Conservation (phyloP, 768 basidiomycete species). For the Boletus sensibilis region DNA sequence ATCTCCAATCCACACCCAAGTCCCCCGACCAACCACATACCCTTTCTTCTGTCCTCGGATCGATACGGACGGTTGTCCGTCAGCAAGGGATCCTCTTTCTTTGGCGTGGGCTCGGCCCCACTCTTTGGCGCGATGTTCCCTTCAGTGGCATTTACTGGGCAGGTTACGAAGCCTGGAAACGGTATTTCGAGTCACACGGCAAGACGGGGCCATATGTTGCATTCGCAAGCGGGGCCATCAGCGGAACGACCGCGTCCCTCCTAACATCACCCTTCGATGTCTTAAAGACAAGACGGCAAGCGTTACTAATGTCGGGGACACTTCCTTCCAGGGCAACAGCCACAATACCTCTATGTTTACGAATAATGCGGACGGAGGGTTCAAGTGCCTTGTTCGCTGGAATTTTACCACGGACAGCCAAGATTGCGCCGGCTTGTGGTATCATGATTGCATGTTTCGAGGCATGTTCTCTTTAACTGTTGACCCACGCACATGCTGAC, state of each 20-base stretch:
- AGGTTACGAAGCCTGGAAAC: conserved; percentile 84
- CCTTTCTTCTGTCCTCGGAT: conserved; percentile 66
- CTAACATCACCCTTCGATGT: conserved; percentile 96
- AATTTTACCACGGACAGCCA: conserved; percentile 81
- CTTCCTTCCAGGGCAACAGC: conserved; percentile 39
- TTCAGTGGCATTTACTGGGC: conserved; percentile 99
- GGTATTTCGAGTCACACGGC: conserved; percentile 51
- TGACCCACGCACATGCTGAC: conserved; percentile 16
- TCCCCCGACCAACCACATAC: conserved; percentile 73
- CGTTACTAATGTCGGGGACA: conserved; percentile 65
- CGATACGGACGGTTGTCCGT: conserved; percentile 59
- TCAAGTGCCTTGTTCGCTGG: conserved; percentile 78
- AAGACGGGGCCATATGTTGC: conserved; percentile 64
- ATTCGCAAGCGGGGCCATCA: conserved; percentile 87
- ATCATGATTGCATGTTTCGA: conserved; percentile 98
- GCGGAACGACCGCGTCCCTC: conserved; percentile 83
- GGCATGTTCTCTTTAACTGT: conserved; percentile 41
- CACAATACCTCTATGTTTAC: conserved; percentile 62
- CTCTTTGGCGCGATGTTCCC: conserved; percentile 95
- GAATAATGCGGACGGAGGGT: conserved; percentile 81
- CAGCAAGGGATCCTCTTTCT: conserved; percentile 66
- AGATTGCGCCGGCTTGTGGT: conserved; percentile 97
- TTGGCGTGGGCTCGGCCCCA: conserved; percentile 90
- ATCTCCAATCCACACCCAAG: conserved; percentile 83
- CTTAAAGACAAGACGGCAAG: conserved; percentile 91